Base-by-base conservation (phyloP, 805 yeast genomes). In the Teunomyces funiuensis region DNA sequence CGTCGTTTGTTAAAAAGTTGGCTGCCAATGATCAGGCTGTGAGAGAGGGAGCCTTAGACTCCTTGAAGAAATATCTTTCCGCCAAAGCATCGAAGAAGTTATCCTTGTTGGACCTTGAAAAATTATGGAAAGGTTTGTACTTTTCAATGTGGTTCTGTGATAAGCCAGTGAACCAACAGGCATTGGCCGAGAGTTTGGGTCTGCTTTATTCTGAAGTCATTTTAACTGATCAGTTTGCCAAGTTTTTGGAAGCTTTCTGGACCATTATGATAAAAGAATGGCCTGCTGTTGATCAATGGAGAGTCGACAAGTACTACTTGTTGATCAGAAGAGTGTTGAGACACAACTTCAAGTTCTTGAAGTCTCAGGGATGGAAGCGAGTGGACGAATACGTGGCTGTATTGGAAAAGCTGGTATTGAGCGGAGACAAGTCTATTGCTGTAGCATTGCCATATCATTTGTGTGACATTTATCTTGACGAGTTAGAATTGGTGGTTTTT, bases 81-180 rank as follows among this genome's bases (percentile, higher is more conserved):
- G 58, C 69, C 15, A 63, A 61, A 34, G 38, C 60, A 19, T 59
- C 71, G 22, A 63, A 44, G 52, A 67, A 75, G 28, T 61, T 81
- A 28, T 55, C 71, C 5, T 65, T 58, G 36, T 55, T 76, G 28
- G 93, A 88, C 40, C 71, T 80, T 48, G 85, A 85, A 51, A 90
- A 91, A 60, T 69, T 93, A 45, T 93, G 99, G 97, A 89, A 87
- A 65, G 99, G 98, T n/a, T 73, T 93, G 29, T 93, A 84, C 64
- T 93, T 74, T 58, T 79, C 96, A 8, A 88, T 93, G 96, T 93
- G 99, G 98, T 88, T 85, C 67, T 79, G 95, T 58, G 99, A 93
- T 62, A 79, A 90, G 57, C 96, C 97, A 19, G 74, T 85, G 53
- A 93, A 96, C 17, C 99, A 93, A 64, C 96, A 89, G 62, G 69